Conservation (phyloP, 1,139 yeast species). For the Suhomyces taliae region DNA sequence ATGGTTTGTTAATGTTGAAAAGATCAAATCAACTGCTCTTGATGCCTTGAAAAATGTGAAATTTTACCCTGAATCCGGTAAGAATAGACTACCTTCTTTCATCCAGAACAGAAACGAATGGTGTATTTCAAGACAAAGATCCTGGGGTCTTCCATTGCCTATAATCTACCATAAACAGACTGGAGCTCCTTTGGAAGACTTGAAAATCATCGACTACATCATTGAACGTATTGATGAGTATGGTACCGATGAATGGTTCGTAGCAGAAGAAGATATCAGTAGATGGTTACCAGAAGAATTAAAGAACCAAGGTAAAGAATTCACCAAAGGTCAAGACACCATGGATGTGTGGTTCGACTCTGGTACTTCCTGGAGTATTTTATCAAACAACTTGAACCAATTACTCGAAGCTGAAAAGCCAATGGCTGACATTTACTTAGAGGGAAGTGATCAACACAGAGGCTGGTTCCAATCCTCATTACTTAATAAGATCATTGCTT, state of each 20-base stretch:
- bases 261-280: conserved; percentile 45
- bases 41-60: conserved; percentile 59
- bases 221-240: conserved; percentile 52
- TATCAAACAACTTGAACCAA: conserved; percentile 39
- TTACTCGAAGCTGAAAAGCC: conserved; percentile 27
- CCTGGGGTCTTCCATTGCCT: conserved; percentile 99
- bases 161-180: conserved; percentile 65
- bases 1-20: conserved; percentile 89
- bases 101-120: conserved; percentile 82
- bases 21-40: conserved; percentile 63
- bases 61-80: conserved; percentile 75
- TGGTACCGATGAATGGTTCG: conserved; percentile 85
- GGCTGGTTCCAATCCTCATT: conserved; percentile 99
- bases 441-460: conserved; percentile 96
- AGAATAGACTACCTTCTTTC: conserved; percentile 68
- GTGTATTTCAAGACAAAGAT: conserved; percentile 96
- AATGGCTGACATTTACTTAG: conserved; percentile 78
- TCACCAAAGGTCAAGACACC: conserved; percentile 75
- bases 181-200: conserved; percentile 57
- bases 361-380: conserved; percentile 87
- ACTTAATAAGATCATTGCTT: conserved; percentile 67
- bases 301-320: conserved; percentile 39
- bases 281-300: conserved; percentile 69
- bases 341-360: conserved; percentile 99
- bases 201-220: conserved; percentile 52